Base-by-base conservation (phyloP, 352 stramenopile genomes). In the Peronospora farinosa region DNA sequence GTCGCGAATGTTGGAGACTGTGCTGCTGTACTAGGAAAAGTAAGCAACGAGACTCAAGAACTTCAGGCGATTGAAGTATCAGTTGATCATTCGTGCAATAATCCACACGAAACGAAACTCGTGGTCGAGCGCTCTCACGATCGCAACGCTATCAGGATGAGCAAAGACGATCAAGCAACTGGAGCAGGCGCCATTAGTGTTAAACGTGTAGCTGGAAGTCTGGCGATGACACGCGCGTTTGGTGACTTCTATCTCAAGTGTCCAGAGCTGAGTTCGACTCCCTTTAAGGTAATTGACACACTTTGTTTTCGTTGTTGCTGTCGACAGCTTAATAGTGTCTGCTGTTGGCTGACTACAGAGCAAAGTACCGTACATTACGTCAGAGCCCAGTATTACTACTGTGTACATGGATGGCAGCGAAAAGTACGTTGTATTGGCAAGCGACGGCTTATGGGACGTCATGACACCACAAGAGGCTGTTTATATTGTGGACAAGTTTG, bases 231-330 rank as follows among this genome's bases (percentile, higher is more conserved):
- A 5, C 73, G 88, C 47, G 91, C 91, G 1, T 83, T 97, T 35
- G 91, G 91, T 12, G 91, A 97, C 58, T 95, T 93, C 15, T 97
- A 97, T 39, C 69, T 97, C 8, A 97, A 97, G 56, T 95, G 78
- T 37, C 84, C 90, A 54, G 69, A 90, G 17, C 60, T 97, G n/a
- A 96, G 83, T 38, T 92, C 88, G 10, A 72, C 82, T 45, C 91
- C 88, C 6, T 97, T 97, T 60, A 97, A 97, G 69, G 69, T 85
- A 32, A 10, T 19, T 48, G n/a, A 5, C 15, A 9, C n/a, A 31
- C 23, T 15, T 27, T 32, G 8, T 5, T 30, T 10, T 9, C 46
- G 3, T 38, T 32, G 2, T 15, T 27, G 7, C 5, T 42, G 7
- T 21, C 39, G 5, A 12, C 6, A 37, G 16, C 21, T 15, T 10